Percentiles rank a stretch among this genome's conserved stretches.
phyloP scores from a whole-genome alignment of 169 alveolate species.

The Miamiensis avidus region DNA sequence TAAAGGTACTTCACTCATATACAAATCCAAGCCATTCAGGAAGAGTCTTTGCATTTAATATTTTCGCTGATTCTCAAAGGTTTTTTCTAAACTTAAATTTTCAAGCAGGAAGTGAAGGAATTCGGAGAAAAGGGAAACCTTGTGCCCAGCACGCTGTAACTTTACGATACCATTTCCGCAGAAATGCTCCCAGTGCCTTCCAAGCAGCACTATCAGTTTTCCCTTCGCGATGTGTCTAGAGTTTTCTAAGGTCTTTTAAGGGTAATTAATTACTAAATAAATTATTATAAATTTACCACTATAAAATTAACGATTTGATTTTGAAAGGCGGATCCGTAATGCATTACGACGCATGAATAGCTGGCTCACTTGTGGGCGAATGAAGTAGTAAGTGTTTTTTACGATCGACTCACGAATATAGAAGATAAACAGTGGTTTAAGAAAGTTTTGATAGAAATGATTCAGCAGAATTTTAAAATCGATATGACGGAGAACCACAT shows the following conservation, averaged over 20 bases:
- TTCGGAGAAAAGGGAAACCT: conserved; percentile 66
- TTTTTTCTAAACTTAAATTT: conserved; percentile 66
- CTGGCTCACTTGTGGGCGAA: conserved; percentile 66
- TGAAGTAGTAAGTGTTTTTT: conserved; percentile 68
- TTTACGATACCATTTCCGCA: conserved; percentile 56
- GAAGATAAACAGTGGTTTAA: conserved; percentile 69
- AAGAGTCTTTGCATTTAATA: conserved; percentile 50
- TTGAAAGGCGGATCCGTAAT: conserved; percentile 20
- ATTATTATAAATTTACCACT: conserved; percentile 43
- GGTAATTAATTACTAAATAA: conserved; percentile 58
- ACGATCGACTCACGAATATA: conserved; percentile 62
- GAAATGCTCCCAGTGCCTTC: conserved; percentile 74
- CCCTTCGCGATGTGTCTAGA: conserved; percentile 72
- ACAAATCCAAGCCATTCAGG: not conserved
- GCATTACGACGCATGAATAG: conserved; percentile 39
- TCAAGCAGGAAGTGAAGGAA: conserved; percentile 53
- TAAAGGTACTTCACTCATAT: conserved; percentile 27
- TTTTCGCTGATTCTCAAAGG: conserved; percentile 63
- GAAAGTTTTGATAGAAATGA: conserved; percentile 46
- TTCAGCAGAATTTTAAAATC: conserved; percentile 18
- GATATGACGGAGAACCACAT: conserved; percentile 36
- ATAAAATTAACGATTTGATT: no score
- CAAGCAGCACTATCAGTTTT: conserved; percentile 71
- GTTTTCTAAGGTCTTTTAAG: conserved; percentile 72
- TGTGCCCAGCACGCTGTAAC: conserved; percentile 50